These are phyloP conservation scores for Pyricularia sp. DNA, from an alignment of 2,329 filamentous ascomycete species.

Conservation along the genomic window DNA sequence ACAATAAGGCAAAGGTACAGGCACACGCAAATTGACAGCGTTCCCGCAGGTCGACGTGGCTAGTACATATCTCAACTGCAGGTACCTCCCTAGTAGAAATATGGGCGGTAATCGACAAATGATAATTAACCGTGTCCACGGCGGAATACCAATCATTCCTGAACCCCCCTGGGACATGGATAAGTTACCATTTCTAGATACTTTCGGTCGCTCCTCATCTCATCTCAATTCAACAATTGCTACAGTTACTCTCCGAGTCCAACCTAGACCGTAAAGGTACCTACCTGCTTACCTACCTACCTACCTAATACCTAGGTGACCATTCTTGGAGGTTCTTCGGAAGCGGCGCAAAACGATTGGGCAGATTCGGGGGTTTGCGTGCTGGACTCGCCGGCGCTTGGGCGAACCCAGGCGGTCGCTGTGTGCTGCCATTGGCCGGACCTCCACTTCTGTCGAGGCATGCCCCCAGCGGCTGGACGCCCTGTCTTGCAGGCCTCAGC, in stretches of 20 bases:
- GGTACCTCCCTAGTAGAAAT: background rate
- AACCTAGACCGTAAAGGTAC: background rate
- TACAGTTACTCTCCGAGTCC: background rate
- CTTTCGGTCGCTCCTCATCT: background rate
- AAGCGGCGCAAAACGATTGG: background rate
- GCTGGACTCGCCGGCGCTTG: background rate
- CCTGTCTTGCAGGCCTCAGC: background rate
- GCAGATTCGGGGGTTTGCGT: background rate
- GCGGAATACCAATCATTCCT: background rate
- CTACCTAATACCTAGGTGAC: too few relatives aligned
- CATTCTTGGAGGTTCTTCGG: background rate
- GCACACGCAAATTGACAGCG: background rate
- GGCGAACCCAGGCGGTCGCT: background rate
- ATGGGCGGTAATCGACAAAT: background rate
- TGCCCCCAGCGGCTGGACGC: background rate
- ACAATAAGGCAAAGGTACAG: too few relatives aligned
- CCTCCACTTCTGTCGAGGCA: background rate
- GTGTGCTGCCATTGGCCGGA: background rate
- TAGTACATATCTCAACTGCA: background rate
- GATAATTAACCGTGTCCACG: background rate
- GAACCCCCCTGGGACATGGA: background rate
- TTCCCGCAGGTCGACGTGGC: background rate
- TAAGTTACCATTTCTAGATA: background rate
- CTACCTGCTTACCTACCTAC: too few relatives aligned
- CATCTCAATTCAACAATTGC: background rate